Conservation (phyloP, 495 filamentous ascomycete species). For the Neurospora sp. region DNA sequence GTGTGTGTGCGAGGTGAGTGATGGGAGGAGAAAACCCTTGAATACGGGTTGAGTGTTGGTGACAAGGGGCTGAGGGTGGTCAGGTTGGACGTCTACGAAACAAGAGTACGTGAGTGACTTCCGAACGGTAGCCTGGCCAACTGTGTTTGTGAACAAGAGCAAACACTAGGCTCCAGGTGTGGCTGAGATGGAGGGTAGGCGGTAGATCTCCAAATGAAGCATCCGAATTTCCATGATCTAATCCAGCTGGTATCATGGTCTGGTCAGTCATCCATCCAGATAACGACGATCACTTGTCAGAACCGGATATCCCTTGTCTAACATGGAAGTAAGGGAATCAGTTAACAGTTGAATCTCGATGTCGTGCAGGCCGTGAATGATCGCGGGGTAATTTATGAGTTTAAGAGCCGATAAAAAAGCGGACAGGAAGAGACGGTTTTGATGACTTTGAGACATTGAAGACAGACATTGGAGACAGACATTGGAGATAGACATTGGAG, state of each 20-base stretch:
- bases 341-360: not conserved
- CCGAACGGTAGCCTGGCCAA: not conserved
- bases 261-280: not conserved
- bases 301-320: not conserved
- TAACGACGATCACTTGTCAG: not conserved
- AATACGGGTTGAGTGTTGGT: not conserved
- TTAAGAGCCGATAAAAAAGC: not conserved
- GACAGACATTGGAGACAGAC: not conserved
- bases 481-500: not conserved
- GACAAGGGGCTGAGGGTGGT: not conserved
- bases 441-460: not conserved
- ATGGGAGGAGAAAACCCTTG: not conserved
- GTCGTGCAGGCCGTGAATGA: not conserved
- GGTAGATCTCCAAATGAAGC: not conserved
- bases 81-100: not conserved
- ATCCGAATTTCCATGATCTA: not conserved
- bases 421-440: not conserved
- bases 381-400: not conserved
- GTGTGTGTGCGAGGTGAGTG: not conserved
- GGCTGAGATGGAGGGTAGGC: not conserved
- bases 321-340: not conserved
- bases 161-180: not conserved
- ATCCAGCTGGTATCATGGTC: not conserved
- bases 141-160: not conserved
- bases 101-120: not conserved